These are phyloP conservation scores for Cryphonectria carpinicola DNA, from an alignment of 2,329 filamentous ascomycete species.

Conservation along the genomic window DNA sequence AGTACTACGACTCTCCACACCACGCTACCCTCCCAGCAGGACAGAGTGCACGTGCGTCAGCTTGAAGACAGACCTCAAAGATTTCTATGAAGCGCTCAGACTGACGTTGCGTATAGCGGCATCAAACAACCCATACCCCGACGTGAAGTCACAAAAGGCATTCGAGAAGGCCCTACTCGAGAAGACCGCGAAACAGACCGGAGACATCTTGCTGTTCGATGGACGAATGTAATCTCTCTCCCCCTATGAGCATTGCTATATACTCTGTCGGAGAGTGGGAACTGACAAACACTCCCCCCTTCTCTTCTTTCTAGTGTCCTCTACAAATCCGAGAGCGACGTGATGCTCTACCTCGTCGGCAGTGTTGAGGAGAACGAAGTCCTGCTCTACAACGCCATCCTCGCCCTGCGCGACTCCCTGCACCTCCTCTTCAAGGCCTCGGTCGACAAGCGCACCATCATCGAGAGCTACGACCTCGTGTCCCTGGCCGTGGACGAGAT, in stretches of 20 bases:
- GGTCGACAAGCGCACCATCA: conserved; percentile 94
- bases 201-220: conserved; percentile 97
- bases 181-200: conserved; percentile 94
- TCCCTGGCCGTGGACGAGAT: conserved; percentile 95
- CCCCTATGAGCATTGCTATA: neutral
- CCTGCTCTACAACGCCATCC: conserved; percentile 89
- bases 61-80: conserved; percentile 28
- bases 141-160: conserved; percentile 89
- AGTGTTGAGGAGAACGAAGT: conserved; percentile 95
- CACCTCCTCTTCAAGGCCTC: conserved; percentile 96
- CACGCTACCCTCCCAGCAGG: conserved; percentile 39
- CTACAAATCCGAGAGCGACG: conserved; percentile 97
- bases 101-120: conserved; percentile 27
- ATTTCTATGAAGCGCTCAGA: neutral
- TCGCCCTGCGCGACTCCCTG: conserved; percentile 87
- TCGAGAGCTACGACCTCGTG: conserved; percentile 98
- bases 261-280: neutral
- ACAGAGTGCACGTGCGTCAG: conserved; percentile 33
- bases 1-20: conserved; percentile 74
- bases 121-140: conserved; percentile 76
- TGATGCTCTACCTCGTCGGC: conserved; percentile 94
- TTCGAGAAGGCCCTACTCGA: conserved; percentile 96
- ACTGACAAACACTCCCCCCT: neutral
- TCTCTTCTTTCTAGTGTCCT: conserved; percentile 58
- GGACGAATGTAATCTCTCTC: conserved; percentile 65